phyloP scores from a whole-genome alignment of 345 rosid species.

The Gossypium thurberi region DNA sequence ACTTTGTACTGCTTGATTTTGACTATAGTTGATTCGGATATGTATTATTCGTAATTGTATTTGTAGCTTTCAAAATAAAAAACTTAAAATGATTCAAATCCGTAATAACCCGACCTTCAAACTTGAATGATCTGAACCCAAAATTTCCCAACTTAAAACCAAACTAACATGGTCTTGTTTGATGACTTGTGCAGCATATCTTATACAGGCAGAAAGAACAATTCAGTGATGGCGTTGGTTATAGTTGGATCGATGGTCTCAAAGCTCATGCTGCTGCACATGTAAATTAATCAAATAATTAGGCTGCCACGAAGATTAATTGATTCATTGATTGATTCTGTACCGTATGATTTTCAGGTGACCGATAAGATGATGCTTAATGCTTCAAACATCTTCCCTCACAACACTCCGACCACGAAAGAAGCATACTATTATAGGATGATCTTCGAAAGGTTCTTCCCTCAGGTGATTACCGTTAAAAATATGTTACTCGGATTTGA shows the following conservation, averaged over 20 bases:
- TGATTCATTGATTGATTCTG: background rate
- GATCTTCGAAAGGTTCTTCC: constrained; percentile 90
- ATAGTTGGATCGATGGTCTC: constrained; percentile 97
- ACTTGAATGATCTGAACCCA: no score
- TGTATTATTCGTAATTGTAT: no score
- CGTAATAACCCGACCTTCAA: no score
- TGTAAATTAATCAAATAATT: constrained; percentile 25
- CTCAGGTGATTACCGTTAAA: constrained; percentile 45
- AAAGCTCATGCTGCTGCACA: constrained; percentile 69
- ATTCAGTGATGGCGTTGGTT: constrained; percentile 96
- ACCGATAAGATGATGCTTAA: constrained; percentile 75
- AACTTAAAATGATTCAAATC: no score
- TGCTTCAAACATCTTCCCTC: constrained; percentile 64
- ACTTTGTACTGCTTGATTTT: no score
- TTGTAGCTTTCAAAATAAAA: no score
- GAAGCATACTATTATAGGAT: constrained; percentile 86
- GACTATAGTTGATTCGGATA: no score
- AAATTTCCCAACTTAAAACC: background rate
- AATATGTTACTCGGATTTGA: background rate
- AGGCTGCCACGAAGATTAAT: background rate
- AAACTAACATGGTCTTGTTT: constrained; percentile 17
- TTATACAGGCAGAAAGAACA: constrained; percentile 96
- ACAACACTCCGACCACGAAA: constrained; percentile 74
- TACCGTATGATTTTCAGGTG: constrained; percentile 38
- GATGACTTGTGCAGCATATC: constrained; percentile 53